Conservation (phyloP, 345 rosid species). For the Boechera retrofracta region DNA sequence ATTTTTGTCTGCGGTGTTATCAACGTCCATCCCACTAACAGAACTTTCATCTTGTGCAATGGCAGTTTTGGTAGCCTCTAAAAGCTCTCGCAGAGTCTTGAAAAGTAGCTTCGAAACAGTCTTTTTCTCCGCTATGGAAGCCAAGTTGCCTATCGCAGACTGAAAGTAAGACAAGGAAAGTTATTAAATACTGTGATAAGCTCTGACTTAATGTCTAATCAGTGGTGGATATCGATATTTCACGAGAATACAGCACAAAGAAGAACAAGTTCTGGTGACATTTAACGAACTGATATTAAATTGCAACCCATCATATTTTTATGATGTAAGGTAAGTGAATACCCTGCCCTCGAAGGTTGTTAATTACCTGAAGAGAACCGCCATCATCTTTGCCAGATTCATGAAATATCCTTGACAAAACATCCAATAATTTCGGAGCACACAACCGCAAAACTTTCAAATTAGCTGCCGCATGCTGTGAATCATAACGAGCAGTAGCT, state of each 20-base stretch:
- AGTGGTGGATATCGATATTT: conserved; percentile 15
- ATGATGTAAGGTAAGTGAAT: neutral
- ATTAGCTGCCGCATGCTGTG: conserved; percentile 62
- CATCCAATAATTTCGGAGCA: conserved; percentile 67
- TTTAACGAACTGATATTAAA: neutral
- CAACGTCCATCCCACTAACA: conserved; percentile 61
- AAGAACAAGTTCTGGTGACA: conserved; percentile 8
- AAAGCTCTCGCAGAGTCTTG: conserved; percentile 73
- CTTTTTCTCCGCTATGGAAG: conserved; percentile 76
- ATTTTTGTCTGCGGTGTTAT: conserved; percentile 52
- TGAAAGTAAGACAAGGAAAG: conserved; percentile 45
- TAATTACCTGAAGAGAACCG: conserved; percentile 84
- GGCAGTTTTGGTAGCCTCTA: conserved; percentile 62
- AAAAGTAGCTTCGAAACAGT: conserved; percentile 58
- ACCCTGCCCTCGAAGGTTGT: conserved; percentile 19
- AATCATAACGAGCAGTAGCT: conserved; percentile 60
- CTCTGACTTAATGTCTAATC: conserved; percentile 9
- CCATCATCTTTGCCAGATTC: conserved; percentile 85
- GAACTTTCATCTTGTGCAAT: conserved; percentile 57
- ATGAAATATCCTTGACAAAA: conserved; percentile 65
- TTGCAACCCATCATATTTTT: conserved; percentile 7
- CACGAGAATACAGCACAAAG: conserved; percentile 10
- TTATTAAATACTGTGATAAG: conserved; percentile 22
- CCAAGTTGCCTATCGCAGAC: conserved; percentile 77
- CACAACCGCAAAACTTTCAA: conserved; percentile 59